Percentiles rank a stretch among this genome's conserved stretches.
Evolutionary conservation across 2,329 filamentous ascomycete genomes (phyloP).

Genomic region (Botrytis deweyae): DNA sequence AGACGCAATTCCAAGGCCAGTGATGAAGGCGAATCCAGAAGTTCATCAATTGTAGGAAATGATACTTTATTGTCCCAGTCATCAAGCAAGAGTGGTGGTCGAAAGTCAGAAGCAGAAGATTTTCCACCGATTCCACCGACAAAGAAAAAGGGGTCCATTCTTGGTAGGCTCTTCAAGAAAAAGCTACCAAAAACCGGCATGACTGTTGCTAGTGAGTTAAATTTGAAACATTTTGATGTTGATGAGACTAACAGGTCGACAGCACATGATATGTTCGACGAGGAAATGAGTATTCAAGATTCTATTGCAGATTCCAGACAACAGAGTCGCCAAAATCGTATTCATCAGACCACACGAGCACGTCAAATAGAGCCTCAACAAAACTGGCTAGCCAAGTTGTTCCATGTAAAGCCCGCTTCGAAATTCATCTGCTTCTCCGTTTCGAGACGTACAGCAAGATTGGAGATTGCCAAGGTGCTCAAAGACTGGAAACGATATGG

Average conservation of each 20-base stretch:
- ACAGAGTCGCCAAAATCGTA: conserved; percentile 25
- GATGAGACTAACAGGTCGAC: background rate
- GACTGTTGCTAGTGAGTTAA: conserved; percentile 35
- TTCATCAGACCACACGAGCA: conserved; percentile 17
- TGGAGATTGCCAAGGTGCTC: conserved; percentile 73
- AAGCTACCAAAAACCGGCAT: conserved; percentile 33
- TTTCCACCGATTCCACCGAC: conserved; percentile 16
- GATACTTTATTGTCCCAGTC: conserved; percentile 25
- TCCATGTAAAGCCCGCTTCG: conserved; percentile 82
- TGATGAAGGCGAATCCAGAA: conserved; percentile 28
- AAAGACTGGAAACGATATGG: conserved; percentile 61
- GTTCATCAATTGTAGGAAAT: conserved; percentile 21
- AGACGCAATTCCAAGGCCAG: conserved; percentile 36
- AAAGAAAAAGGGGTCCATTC: conserved; percentile 37
- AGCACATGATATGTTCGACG: conserved; percentile 35
- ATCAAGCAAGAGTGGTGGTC: conserved; percentile 25
- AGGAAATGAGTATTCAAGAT: conserved; percentile 31
- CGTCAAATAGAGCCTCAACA: conserved; percentile 64
- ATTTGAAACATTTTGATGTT: background rate
- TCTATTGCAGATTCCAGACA: conserved; percentile 30
- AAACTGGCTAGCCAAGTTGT: conserved; percentile 86
- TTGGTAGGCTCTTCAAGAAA: conserved; percentile 38
- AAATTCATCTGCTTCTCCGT: conserved; percentile 74
- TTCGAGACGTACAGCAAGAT: conserved; percentile 69
- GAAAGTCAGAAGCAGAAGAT: conserved; percentile 18